Conservation (phyloP, 2,329 filamentous ascomycete genomes). For the Akanthomyces muscarius region DNA sequence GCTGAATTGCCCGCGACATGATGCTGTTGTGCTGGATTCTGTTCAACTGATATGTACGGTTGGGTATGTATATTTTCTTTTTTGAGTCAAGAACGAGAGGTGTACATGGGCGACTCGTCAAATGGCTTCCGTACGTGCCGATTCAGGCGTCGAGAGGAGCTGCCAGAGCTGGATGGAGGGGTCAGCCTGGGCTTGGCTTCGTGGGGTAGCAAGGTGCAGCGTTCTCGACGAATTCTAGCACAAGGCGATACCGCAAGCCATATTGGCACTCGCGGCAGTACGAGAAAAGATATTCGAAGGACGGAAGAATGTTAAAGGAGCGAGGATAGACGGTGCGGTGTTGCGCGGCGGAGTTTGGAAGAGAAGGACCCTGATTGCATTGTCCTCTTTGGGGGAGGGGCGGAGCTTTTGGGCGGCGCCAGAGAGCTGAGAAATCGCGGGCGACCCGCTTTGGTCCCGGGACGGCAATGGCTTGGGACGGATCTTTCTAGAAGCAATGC, state of each 20-base stretch:
- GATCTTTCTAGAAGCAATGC: constrained; percentile 8
- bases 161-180: background rate
- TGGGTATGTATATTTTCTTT: background rate
- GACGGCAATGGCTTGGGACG: background rate
- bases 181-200: background rate
- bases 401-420: background rate
- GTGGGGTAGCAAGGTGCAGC: background rate
- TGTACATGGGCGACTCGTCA: background rate
- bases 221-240: background rate
- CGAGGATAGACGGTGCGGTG: background rate
- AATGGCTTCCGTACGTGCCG: background rate
- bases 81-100: background rate
- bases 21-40: background rate
- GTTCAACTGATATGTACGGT: background rate
- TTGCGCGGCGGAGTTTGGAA: constrained; percentile 4
- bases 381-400: background rate
- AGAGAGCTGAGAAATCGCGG: background rate
- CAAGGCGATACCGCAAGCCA: background rate
- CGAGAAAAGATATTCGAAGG: background rate
- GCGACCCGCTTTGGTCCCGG: constrained; percentile 2
- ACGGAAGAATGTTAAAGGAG: background rate
- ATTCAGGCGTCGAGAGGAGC: background rate
- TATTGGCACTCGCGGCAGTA: background rate
- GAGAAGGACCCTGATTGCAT: background rate
- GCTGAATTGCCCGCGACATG: constrained; percentile 35